These are phyloP conservation scores for Tolypocladium guangdongense DNA, from an alignment of 2,329 filamentous ascomycete genomes.

Conservation along the genomic window DNA sequence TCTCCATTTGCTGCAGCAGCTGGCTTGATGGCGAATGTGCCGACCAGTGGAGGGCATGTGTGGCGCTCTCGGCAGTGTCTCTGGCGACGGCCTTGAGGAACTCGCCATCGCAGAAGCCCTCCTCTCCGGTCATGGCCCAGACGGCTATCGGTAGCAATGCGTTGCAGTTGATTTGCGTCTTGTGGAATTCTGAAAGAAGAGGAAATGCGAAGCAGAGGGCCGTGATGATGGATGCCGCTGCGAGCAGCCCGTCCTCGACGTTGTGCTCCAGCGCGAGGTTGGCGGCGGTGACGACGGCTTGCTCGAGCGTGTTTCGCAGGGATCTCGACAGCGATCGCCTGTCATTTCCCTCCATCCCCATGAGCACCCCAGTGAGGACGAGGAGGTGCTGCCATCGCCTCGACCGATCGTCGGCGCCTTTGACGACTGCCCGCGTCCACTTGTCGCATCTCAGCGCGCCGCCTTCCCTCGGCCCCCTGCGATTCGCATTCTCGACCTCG, in stretches of 20 bases:
- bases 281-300: conserved; percentile 60
- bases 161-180: conserved; percentile 53
- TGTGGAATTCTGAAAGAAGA: conserved; percentile 50
- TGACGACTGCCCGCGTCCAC: conserved; percentile 46
- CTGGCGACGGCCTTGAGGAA: conserved; percentile 61
- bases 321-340: conserved; percentile 50
- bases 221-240: conserved; percentile 48
- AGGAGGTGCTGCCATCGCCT: conserved; percentile 74
- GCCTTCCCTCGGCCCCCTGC: conserved; percentile 20
- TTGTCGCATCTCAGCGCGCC: conserved; percentile 36
- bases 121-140: conserved; percentile 54
- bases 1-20: conserved; percentile 46
- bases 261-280: conserved; percentile 59
- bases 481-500: conserved; percentile 28
- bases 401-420: conserved; percentile 46
- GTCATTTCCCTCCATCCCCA: conserved; percentile 60
- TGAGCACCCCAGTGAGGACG: conserved; percentile 66
- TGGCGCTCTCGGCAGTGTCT: conserved; percentile 45
- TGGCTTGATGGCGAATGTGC: conserved; percentile 47
- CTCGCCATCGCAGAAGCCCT: conserved; percentile 66
- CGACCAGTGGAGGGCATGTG: conserved; percentile 50
- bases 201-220: conserved; percentile 71
- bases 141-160: conserved; percentile 59
- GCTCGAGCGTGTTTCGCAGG: conserved; percentile 58
- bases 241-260: conserved; percentile 27